Evolutionary conservation across 208 protist species (phyloP).

Genomic region (Wallacemonas rigidus): DNA sequence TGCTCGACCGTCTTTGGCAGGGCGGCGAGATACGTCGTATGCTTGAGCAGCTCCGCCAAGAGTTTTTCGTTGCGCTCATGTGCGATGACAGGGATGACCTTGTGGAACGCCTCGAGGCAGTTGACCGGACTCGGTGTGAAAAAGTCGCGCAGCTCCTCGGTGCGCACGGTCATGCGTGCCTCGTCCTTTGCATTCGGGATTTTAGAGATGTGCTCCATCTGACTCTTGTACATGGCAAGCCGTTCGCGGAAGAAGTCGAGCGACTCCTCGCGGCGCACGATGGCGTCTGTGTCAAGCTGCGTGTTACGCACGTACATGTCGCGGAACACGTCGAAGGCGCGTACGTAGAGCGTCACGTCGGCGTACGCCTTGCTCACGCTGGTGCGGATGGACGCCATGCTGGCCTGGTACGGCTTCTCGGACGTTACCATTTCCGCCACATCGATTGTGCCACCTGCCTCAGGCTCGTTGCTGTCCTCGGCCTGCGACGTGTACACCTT

Average conservation of each 20-base stretch:
- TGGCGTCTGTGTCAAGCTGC: constrained; percentile 56
- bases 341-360: constrained; percentile 83
- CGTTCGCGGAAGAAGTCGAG: constrained; percentile 91
- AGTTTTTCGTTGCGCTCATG: constrained; percentile 86
- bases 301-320: constrained; percentile 91
- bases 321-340: constrained; percentile 80
- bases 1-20: constrained; percentile 91
- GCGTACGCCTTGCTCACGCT: constrained; percentile 69
- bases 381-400: constrained; percentile 71
- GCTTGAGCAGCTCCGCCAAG: constrained; percentile 83
- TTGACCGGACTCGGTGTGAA: constrained; percentile 89
- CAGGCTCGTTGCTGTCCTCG: constrained; percentile 53
- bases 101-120: constrained; percentile 89
- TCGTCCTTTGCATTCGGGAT: constrained; percentile 88
- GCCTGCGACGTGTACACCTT: constrained; percentile 88
- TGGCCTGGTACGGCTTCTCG: constrained; percentile 84
- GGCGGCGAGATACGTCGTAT: constrained; percentile 78
- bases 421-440: constrained; percentile 90
- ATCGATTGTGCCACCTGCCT: constrained; percentile 76
- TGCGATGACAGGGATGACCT: constrained; percentile 91
- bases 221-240: constrained; percentile 82
- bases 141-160: constrained; percentile 82
- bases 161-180: constrained; percentile 88
- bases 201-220: constrained; percentile 86
- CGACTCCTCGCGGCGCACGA: constrained; percentile 54